Evolutionary conservation across 2,329 filamentous ascomycete genomes (phyloP).

Genomic region (Cryphonectria nitschkei): DNA sequence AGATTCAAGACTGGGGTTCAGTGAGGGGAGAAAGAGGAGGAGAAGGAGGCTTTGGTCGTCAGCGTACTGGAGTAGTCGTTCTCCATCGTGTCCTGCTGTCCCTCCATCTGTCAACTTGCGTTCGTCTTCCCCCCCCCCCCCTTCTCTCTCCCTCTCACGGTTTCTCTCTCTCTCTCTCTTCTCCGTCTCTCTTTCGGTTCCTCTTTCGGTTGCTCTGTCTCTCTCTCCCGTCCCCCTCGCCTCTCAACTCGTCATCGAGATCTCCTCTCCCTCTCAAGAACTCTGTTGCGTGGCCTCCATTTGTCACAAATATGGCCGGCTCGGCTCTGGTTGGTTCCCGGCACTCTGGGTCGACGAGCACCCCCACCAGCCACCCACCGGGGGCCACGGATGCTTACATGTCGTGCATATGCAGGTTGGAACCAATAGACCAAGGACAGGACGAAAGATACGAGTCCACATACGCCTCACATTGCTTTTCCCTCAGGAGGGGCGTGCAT

Average conservation of each 20-base stretch:
- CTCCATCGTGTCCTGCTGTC: too few relatives aligned
- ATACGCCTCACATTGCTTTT: not conserved
- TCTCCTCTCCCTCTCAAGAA: not conserved
- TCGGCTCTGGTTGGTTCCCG: conserved; percentile 4
- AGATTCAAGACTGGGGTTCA: not conserved
- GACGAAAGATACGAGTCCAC: not conserved
- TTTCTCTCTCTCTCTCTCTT: too few relatives aligned
- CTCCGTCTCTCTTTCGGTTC: not conserved
- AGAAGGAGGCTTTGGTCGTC: not conserved
- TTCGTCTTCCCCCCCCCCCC: too few relatives aligned
- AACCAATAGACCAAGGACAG: not conserved
- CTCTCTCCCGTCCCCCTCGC: too few relatives aligned
- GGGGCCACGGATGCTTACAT: not conserved
- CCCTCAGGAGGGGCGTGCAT: not conserved
- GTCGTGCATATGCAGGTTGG: conserved; percentile 7
- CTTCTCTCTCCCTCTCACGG: not conserved
- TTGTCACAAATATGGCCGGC: not conserved
- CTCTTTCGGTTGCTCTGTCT: not conserved
- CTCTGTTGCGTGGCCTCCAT: not conserved
- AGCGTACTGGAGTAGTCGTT: too few relatives aligned
- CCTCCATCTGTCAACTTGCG: too few relatives aligned
- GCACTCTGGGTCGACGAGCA: not conserved
- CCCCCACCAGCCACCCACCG: not conserved
- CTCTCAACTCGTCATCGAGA: not conserved
- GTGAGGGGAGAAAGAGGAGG: not conserved